A percentile compares a stretch with the other conserved stretches of the same genome.
Conservation (phyloP, 202 grass and related monocot species). For the Bolboschoenoplectus hybrid region DNA sequence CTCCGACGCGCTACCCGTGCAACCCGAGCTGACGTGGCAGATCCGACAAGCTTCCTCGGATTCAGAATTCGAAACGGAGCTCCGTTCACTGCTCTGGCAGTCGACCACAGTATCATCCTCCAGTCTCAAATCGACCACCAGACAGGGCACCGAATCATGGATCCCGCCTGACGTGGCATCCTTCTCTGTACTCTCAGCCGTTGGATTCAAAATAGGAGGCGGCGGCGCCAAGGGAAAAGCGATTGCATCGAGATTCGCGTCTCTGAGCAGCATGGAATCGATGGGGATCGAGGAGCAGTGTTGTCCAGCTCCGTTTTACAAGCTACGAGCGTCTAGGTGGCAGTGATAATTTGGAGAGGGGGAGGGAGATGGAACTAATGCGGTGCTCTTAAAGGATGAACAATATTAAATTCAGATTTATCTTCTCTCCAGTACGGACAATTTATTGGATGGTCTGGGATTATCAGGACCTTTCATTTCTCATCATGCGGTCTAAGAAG, state of each 20-base stretch:
- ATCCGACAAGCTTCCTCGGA: conserved; percentile 52
- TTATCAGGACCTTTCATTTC: background rate
- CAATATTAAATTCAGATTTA: background rate
- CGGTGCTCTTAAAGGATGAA: background rate
- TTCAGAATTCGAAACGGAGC: background rate
- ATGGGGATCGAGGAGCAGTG: background rate
- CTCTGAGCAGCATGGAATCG: conserved; percentile 6
- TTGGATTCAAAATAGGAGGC: background rate
- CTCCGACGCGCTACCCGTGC: conserved; percentile 38
- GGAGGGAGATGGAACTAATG: background rate
- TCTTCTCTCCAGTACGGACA: background rate
- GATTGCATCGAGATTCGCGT: conserved; percentile 18
- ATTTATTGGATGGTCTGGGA: background rate
- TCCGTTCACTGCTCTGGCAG: background rate
- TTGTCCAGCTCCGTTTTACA: background rate
- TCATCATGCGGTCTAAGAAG: background rate
- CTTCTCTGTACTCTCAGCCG: background rate
- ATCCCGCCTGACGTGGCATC: background rate
- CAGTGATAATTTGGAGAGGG: background rate
- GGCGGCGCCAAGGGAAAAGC: background rate
- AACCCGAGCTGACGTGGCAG: conserved; percentile 57
- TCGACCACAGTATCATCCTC: conserved; percentile 28
- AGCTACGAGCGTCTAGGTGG: background rate
- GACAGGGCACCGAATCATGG: background rate
- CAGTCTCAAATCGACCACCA: conserved; percentile 11